Conservation (phyloP, 306 rosid genomes). For the Citrullus mucosospermus region DNA sequence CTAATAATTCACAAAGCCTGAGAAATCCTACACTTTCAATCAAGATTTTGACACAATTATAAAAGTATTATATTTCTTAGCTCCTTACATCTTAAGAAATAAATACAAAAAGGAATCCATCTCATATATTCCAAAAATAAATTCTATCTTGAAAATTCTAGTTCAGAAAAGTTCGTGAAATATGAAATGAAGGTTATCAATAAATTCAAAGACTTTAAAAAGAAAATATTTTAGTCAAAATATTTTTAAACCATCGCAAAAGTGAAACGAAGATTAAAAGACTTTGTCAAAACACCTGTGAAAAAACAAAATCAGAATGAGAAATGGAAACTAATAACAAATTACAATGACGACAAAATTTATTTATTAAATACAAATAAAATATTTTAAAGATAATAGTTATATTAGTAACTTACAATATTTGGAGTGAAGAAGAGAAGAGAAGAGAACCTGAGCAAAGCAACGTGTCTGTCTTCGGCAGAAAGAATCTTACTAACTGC, state of each 20-base stretch:
- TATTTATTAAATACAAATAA: neutral
- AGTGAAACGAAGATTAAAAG: neutral
- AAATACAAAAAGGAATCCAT: neutral
- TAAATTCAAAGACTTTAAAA: neutral
- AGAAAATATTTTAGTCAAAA: neutral
- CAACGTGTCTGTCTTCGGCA: slow-evolving; percentile 40
- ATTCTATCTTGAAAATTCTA: neutral
- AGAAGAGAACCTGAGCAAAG: slow-evolving; percentile 45
- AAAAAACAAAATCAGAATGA: neutral
- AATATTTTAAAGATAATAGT: neutral
- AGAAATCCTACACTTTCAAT: neutral
- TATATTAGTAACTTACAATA: too few species aligned
- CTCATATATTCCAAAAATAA: neutral
- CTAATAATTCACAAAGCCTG: neutral
- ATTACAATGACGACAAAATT: neutral
- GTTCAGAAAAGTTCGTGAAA: neutral
- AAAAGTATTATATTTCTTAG: neutral
- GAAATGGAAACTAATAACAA: neutral
- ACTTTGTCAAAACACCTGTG: neutral
- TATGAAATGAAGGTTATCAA: neutral
- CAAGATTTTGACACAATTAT: neutral
- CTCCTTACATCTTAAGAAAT: neutral
- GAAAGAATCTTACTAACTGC: slow-evolving; percentile 48
- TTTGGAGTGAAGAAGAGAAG: slow-evolving; percentile 3
- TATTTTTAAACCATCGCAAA: neutral